phyloP scores from a whole-genome alignment of 2,329 filamentous ascomycete genomes.

The Fusarium pininemorale region DNA sequence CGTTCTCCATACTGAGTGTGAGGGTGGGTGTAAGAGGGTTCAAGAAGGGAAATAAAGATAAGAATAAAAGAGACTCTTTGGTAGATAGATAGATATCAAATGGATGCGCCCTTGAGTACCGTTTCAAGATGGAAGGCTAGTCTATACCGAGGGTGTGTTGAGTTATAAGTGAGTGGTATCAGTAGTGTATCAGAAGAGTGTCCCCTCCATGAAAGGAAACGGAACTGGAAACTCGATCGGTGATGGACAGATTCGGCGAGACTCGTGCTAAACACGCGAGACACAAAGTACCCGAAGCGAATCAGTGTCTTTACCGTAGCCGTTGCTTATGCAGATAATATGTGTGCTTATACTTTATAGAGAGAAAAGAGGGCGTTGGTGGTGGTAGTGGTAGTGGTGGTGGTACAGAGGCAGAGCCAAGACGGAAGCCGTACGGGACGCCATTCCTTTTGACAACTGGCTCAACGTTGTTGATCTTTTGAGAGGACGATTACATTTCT shows the following conservation, averaged over 20 bases:
- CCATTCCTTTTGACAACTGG: conserved; percentile 21
- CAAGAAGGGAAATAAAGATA: neutral
- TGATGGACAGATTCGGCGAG: conserved; percentile 19
- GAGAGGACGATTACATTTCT: neutral
- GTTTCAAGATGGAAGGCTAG: conserved; percentile 6
- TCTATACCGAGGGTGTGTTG: conserved; percentile 11
- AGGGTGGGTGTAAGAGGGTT: neutral
- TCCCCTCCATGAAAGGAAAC: conserved; percentile 15
- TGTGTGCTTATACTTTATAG: neutral
- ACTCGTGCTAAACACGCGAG: conserved; percentile 14
- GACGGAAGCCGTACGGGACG: conserved; percentile 13
- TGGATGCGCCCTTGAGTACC: neutral
- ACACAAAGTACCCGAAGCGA: conserved; percentile 12
- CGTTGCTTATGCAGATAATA: neutral
- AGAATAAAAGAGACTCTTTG: conserved; percentile 4
- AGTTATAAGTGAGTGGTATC: conserved; percentile 32
- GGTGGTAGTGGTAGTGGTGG: neutral
- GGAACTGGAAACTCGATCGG: conserved; percentile 4
- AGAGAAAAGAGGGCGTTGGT: neutral
- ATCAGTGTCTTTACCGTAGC: neutral
- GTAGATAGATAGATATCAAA: conserved; percentile 15
- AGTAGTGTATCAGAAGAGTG: conserved; percentile 28
- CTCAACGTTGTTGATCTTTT: neutral
- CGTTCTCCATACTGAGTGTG: conserved; percentile 34
- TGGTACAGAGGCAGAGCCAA: neutral